A percentile compares a stretch with the other conserved stretches of the same genome.
These are phyloP conservation scores for Annulohypoxylon bovei DNA, from an alignment of 495 filamentous ascomycete species.

Conservation along the genomic window DNA sequence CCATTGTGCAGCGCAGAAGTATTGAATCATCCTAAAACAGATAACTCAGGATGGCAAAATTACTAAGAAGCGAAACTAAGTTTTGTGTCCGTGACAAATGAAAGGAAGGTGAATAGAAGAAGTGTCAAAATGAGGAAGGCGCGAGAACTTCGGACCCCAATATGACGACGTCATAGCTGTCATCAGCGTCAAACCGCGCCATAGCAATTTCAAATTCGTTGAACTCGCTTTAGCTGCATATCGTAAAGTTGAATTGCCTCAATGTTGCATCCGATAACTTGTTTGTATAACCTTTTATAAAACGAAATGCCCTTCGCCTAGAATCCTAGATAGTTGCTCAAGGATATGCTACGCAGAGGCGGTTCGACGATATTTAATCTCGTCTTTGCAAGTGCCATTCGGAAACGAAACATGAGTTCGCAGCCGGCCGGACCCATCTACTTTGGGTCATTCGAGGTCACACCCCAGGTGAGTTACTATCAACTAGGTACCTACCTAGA, in stretches of 20 bases:
- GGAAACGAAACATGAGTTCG: slow-evolving; percentile 32
- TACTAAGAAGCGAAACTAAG: background rate
- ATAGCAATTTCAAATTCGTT: slow-evolving; percentile 15
- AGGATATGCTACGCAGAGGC: slow-evolving; percentile 24
- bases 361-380: slow-evolving; percentile 17
- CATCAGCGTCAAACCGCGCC: slow-evolving; percentile 1
- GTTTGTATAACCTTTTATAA: background rate
- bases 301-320: background rate
- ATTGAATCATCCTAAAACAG: background rate
- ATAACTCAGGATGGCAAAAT: background rate
- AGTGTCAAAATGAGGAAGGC: slow-evolving; percentile 27
- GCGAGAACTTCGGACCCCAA: background rate
- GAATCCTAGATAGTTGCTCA: background rate
- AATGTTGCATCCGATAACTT: background rate
- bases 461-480: slow-evolving; percentile 60
- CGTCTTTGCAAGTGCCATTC: background rate
- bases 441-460: slow-evolving; percentile 74
- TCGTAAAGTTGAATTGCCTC: background rate
- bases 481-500: too few species aligned
- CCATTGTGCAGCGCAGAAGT: slow-evolving; percentile 3
- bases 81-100: background rate
- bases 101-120: slow-evolving; percentile 11
- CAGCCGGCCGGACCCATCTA: slow-evolving; percentile 52
- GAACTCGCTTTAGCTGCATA: background rate
- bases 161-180: slow-evolving; percentile 31